phyloP scores from a whole-genome alignment of 2,329 filamentous ascomycete genomes.

The Dactylellina haptotyla region DNA sequence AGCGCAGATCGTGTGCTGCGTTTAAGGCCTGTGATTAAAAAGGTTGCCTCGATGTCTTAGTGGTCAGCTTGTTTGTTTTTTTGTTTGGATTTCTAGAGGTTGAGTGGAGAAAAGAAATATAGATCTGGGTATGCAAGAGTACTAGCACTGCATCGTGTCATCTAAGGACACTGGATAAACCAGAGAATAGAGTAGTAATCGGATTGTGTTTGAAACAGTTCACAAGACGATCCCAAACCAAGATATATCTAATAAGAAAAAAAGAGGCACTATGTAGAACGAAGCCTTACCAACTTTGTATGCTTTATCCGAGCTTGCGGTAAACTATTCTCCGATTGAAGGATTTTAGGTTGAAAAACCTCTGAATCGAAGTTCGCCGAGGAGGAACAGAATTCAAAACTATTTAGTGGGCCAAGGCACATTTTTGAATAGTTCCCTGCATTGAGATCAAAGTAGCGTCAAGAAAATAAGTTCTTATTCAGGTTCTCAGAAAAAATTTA shows the following conservation, averaged over 20 bases:
- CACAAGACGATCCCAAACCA: not conserved
- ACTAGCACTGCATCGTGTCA: not conserved
- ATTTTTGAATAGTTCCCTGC: not conserved
- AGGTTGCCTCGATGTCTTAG: constrained; percentile 7
- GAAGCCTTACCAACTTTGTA: constrained; percentile 7
- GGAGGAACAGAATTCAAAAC: not conserved
- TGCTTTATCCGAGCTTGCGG: constrained; percentile 9
- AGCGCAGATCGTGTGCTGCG: not conserved
- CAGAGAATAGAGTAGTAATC: not conserved
- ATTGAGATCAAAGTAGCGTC: constrained; percentile 3
- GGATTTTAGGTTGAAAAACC: not conserved
- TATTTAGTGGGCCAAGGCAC: constrained; percentile 3
- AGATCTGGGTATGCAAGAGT: not conserved
- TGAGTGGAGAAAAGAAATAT: not conserved
- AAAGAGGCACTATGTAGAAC: not conserved
- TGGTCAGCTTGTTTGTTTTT: not conserved
- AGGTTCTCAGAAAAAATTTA: not conserved
- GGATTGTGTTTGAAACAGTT: constrained; percentile 7
- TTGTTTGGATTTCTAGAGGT: too few species aligned
- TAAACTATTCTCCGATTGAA: constrained; percentile 12
- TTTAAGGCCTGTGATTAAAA: not conserved
- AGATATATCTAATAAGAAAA: not conserved
- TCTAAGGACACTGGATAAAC: not conserved
- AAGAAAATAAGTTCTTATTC: not conserved
- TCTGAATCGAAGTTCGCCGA: not conserved